Conservation (phyloP, 225 moss, liverwort and hornwort genomes). For the Takakia lepidozioides region DNA sequence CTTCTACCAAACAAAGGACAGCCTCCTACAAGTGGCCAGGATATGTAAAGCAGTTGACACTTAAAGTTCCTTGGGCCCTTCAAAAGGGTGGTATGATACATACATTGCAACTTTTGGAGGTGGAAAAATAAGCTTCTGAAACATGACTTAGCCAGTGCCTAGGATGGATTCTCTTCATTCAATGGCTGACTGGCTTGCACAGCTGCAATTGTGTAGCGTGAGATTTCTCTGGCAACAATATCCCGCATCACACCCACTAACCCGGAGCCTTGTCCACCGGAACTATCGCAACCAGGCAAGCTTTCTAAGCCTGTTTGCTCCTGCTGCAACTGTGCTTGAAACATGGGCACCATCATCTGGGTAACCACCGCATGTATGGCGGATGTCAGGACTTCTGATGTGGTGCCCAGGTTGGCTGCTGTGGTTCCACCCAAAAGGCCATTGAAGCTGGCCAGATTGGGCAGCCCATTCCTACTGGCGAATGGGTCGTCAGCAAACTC, state of each 20-base stretch:
- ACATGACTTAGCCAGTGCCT: background rate
- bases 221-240: slow-evolving; percentile 66
- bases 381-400: slow-evolving; percentile 53
- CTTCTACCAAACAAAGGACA: too few relatives aligned
- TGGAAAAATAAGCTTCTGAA: too few relatives aligned
- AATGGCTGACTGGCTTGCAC: slow-evolving; percentile 2
- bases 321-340: slow-evolving; percentile 33
- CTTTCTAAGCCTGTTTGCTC: slow-evolving; percentile 13
- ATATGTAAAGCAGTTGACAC: too few relatives aligned
- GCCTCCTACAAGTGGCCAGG: too few relatives aligned
- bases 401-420: slow-evolving; percentile 4
- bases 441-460: background rate
- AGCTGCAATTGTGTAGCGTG: slow-evolving; percentile 31
- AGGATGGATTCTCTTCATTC: slow-evolving; percentile 3
- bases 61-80: too few relatives aligned
- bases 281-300: slow-evolving; percentile 17
- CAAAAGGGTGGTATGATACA: too few relatives aligned
- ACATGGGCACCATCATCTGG: slow-evolving; percentile 60
- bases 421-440: slow-evolving; percentile 6
- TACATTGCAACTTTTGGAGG: too few relatives aligned
- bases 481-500: slow-evolving; percentile 35
- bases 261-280: slow-evolving; percentile 13
- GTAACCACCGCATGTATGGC: slow-evolving; percentile 64
- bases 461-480: slow-evolving; percentile 1
- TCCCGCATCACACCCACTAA: slow-evolving; percentile 63